A percentile compares a stretch with the other conserved stretches of the same genome.
These are phyloP conservation scores for Cladosporium sp. DNA, from an alignment of 2,329 filamentous ascomycete genomes.

Conservation along the genomic window DNA sequence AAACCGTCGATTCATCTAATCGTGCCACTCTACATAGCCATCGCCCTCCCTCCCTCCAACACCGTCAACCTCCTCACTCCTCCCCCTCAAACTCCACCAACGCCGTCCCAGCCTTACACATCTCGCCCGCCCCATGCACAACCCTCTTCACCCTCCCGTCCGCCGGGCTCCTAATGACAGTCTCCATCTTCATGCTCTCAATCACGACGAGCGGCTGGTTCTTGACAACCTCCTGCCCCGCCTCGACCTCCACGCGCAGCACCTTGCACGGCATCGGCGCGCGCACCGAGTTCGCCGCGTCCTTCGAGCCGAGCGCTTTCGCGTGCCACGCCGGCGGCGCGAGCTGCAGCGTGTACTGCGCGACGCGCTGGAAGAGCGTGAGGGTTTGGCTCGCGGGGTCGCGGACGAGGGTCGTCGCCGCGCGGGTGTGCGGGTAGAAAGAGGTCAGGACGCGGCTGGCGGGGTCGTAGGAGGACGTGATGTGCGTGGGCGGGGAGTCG, in stretches of 20 bases:
- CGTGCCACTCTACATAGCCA: neutral
- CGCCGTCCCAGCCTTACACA: conserved; percentile 43
- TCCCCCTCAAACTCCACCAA: conserved; percentile 38
- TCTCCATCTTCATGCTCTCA: conserved; percentile 53
- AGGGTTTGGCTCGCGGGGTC: conserved; percentile 51
- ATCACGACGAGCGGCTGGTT: conserved; percentile 77
- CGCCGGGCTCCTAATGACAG: conserved; percentile 45
- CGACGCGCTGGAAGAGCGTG: conserved; percentile 68
- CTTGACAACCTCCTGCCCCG: conserved; percentile 76
- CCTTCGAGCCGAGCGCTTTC: conserved; percentile 78
- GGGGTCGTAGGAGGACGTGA: conserved; percentile 44
- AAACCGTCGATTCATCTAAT: conserved; percentile 2
- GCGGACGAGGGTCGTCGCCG: conserved; percentile 70
- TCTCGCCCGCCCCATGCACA: conserved; percentile 43
- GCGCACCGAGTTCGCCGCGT: conserved; percentile 72
- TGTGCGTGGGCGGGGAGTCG: conserved; percentile 16
- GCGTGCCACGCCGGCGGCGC: conserved; percentile 71
- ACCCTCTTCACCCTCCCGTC: conserved; percentile 43
- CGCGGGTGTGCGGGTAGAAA: conserved; percentile 74
- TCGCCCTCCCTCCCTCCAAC: neutral
- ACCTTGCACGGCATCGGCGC: conserved; percentile 99
- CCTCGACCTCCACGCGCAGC: conserved; percentile 76
- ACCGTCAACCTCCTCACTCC: neutral
- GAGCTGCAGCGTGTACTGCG: conserved; percentile 51
- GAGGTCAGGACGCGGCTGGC: conserved; percentile 54